A percentile compares a stretch with the other conserved stretches of the same genome.
Evolutionary conservation across 2,329 filamentous ascomycete species (phyloP).

Genomic region (Calonectria pauciramosa): DNA sequence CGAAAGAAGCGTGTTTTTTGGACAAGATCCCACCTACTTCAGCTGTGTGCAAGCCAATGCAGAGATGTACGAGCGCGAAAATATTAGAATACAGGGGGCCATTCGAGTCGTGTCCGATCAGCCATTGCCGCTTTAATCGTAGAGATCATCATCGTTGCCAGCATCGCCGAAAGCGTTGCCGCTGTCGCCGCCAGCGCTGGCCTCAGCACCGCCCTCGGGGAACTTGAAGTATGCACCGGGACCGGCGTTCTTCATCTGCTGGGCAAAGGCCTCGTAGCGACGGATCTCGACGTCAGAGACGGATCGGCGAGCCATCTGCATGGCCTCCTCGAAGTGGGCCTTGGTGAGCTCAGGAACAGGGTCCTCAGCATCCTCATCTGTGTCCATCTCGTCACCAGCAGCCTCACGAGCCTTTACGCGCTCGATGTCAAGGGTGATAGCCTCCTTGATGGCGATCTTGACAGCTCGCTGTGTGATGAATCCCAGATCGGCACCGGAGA

Average conservation of each 20-base stretch:
- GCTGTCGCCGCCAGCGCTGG: conserved; percentile 71
- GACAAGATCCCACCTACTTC: conserved; percentile 39
- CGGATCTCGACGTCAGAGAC: conserved; percentile 98
- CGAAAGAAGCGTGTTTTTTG: conserved; percentile 40
- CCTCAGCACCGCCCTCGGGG: conserved; percentile 78
- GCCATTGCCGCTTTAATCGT: conserved; percentile 75
- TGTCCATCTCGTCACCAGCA: conserved; percentile 81
- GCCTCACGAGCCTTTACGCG: conserved; percentile 91
- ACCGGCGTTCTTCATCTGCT: conserved; percentile 98
- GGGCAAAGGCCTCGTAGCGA: conserved; percentile 97
- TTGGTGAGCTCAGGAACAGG: conserved; percentile 96
- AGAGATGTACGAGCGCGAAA: conserved; percentile 54
- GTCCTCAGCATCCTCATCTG: conserved; percentile 83
- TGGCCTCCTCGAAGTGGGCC: conserved; percentile 98
- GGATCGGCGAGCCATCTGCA: conserved; percentile 93
- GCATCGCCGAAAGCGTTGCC: conserved; percentile 82
- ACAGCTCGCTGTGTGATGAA: conserved; percentile 99
- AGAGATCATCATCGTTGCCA: conserved; percentile 96
- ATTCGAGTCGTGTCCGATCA: conserved; percentile 38
- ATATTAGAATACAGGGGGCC: conserved; percentile 64
- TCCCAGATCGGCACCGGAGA: conserved; percentile 99
- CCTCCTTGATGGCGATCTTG: conserved; percentile 99
- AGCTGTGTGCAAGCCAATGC: conserved; percentile 41
- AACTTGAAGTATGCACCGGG: conserved; percentile 99
- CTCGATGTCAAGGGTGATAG: conserved; percentile 90